Base-by-base conservation (phyloP, 2,329 filamentous ascomycete genomes). In the Botryotinia convoluta region DNA sequence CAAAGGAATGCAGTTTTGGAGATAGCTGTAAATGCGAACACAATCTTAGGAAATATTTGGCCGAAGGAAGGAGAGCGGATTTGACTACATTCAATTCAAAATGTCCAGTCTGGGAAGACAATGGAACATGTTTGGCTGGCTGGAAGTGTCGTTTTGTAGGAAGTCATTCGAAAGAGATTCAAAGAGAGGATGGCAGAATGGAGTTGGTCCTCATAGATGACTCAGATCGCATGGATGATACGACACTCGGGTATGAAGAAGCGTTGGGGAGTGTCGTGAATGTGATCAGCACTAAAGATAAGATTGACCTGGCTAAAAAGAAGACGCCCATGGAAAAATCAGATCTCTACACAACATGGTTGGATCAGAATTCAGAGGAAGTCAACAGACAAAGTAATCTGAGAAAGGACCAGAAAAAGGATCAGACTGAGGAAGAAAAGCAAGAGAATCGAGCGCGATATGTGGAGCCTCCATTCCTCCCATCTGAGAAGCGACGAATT, bases 101-200 rank as follows among this genome's bases (percentile, higher is more conserved):
- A 75, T 99, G 96, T 80, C 95, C 95, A 0, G 88, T 97, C 14
- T 98, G 90, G 82, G 91, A 93, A 77, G 85, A 86, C 26, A 89
- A 91, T 76, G 95, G 95, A 20, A 89, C 86, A 75, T 99, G 96
- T 79, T 87, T 89, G 67, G 89, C 92, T 22, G 96, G 96, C 9
- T 99, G 95, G 95, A 97, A 95, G 81, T 99, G 96, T 81, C 92
- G 95, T 35, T 97, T 98, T 80, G 92, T 93, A 48, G 88, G 88
- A 75, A 97, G 93, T 75, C 96, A 99, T 83, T 96, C 94, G 78
- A 87, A 90, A 75, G 95, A 98, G 83, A 83, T 93, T 37, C 89
- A 92, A 76, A 89, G 86, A 32, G 90, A 91, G 71, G 95, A 97
- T 81, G 95, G 94, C 14, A 88, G 89, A 77, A 94, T 93, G 79